Evolutionary conservation across 2,329 filamentous ascomycete species (phyloP).

Genomic region (Pyrenochaeta sp.): DNA sequence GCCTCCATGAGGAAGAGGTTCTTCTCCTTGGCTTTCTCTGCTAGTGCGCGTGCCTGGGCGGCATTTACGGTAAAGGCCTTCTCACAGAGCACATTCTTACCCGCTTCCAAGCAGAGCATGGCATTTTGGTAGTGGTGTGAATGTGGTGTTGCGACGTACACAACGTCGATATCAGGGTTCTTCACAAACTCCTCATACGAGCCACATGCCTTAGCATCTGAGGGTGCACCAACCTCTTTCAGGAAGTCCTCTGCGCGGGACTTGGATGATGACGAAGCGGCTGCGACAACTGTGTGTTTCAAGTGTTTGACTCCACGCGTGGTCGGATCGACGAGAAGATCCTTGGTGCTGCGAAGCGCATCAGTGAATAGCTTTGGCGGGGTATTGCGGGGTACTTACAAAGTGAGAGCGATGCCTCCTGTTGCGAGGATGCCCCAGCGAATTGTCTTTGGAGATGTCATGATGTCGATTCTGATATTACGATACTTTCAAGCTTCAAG

Average conservation of each 20-base stretch:
- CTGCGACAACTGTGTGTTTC: conserved; percentile 78
- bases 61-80: conserved; percentile 90
- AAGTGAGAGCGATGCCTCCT: conserved; percentile 58
- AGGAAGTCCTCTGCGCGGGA: conserved; percentile 77
- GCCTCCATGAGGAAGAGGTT: conserved; percentile 63
- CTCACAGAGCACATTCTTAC: conserved; percentile 90
- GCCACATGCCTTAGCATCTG: conserved; percentile 75
- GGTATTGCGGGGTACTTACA: conserved; percentile 39
- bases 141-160: conserved; percentile 91
- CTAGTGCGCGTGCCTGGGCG: conserved; percentile 75
- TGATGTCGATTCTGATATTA: conserved; percentile 15
- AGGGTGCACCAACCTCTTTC: conserved; percentile 72
- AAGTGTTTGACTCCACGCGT: conserved; percentile 75
- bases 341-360: conserved; percentile 62
- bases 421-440: conserved; percentile 60
- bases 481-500: not conserved
- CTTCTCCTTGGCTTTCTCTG: conserved; percentile 76
- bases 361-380: conserved; percentile 18
- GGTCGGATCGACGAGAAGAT: conserved; percentile 77
- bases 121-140: conserved; percentile 93
- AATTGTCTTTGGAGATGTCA: conserved; percentile 49
- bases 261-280: conserved; percentile 78
- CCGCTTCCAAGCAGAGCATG: conserved; percentile 82
- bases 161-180: conserved; percentile 80
- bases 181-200: conserved; percentile 83